Evolutionary conservation across 441 rosid species (phyloP).

Genomic region (Pelargonium myrrhifolium): DNA sequence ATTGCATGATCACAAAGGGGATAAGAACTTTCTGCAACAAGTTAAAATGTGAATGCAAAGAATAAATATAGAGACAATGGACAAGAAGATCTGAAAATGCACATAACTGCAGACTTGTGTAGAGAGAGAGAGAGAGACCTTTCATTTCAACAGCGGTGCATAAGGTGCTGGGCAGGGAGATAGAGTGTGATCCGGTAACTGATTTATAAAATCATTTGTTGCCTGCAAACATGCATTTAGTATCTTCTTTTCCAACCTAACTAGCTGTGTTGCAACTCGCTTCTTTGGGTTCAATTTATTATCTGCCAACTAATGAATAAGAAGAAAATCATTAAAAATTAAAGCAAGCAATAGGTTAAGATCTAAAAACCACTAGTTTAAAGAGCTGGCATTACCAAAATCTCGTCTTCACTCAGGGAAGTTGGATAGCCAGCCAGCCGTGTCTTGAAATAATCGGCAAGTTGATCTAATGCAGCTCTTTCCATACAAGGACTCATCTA

Average conservation of each 20-base stretch:
- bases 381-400: conserved; percentile 39
- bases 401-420: conserved; percentile 65
- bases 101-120: neutral
- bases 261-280: conserved; percentile 86
- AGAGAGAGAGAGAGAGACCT: conserved; percentile 25
- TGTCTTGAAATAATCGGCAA: conserved; percentile 61
- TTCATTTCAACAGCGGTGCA: conserved; percentile 61
- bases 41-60: neutral
- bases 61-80: conserved; percentile 9
- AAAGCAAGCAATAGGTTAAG: conserved; percentile 1
- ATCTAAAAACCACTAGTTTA: conserved; percentile 9
- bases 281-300: conserved; percentile 61
- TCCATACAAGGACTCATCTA: conserved; percentile 94
- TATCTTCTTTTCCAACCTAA: conserved; percentile 79
- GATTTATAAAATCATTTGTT: conserved; percentile 46
- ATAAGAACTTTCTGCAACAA: neutral
- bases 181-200: conserved; percentile 64
- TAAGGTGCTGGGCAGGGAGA: conserved; percentile 88
- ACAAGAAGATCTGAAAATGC: too few relatives aligned
- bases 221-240: conserved; percentile 67
- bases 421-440: conserved; percentile 79
- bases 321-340: conserved; percentile 13
- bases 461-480: conserved; percentile 81
- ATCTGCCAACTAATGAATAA: conserved; percentile 56
- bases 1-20: conserved; percentile 6